These are phyloP conservation scores for Neurospora discreta DNA, from an alignment of 495 filamentous ascomycete species.

Conservation along the genomic window DNA sequence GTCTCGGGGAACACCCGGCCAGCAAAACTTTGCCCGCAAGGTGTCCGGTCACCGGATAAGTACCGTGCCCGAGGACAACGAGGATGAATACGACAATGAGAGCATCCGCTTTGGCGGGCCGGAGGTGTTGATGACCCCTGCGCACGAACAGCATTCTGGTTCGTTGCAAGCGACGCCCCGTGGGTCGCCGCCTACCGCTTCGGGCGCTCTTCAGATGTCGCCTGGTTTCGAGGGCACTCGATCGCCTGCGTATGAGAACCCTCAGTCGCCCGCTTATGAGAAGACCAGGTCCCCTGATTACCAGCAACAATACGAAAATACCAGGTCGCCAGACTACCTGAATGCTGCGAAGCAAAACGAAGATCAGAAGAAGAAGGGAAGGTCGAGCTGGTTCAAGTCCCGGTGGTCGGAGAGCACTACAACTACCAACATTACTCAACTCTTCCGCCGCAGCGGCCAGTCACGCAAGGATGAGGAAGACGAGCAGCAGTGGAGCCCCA, in stretches of 20 bases:
- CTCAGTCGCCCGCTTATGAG: slow-evolving; percentile 30
- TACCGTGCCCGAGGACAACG: slow-evolving; percentile 73
- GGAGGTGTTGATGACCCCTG: slow-evolving; percentile 37
- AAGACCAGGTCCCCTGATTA: slow-evolving; percentile 32
- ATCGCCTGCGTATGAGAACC: slow-evolving; percentile 4
- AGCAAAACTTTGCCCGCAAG: slow-evolving; percentile 51
- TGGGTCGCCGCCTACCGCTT: slow-evolving; percentile 57
- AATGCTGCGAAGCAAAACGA: slow-evolving; percentile 48
- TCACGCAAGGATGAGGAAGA: slow-evolving; percentile 33
- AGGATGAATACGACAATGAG: slow-evolving; percentile 50
- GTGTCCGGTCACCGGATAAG: slow-evolving; percentile 70
- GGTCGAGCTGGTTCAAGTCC: slow-evolving; percentile 83
- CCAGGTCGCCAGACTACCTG: slow-evolving; percentile 31
- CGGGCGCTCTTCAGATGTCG: slow-evolving; percentile 22
- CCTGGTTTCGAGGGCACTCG: slow-evolving; percentile 31
- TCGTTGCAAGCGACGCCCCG: slow-evolving; percentile 44
- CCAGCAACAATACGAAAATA: slow-evolving; percentile 27
- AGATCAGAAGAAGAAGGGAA: slow-evolving; percentile 83
- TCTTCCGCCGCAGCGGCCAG: slow-evolving; percentile 40
- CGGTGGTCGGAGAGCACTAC: slow-evolving; percentile 91
- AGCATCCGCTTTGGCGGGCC: slow-evolving; percentile 32
- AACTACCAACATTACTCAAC: slow-evolving; percentile 48
- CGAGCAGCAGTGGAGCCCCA: slow-evolving; percentile 14
- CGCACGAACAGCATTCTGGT: slow-evolving; percentile 41
- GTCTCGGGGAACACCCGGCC: slow-evolving; percentile 48